Conservation (phyloP, 2,329 filamentous ascomycete species). For the Aspergillus fischeri region DNA sequence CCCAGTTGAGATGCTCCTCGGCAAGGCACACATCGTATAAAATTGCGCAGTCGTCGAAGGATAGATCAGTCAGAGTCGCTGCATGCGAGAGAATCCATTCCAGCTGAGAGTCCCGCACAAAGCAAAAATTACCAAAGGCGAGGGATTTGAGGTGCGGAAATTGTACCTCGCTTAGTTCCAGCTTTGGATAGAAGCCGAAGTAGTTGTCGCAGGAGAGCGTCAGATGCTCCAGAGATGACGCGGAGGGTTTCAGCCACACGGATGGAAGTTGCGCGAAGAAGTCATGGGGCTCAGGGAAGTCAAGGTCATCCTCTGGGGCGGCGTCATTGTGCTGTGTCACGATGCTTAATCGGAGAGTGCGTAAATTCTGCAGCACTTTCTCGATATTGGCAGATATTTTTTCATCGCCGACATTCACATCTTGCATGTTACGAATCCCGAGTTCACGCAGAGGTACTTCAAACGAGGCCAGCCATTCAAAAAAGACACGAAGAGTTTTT, state of each 20-base stretch:
- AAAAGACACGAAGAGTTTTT: not conserved
- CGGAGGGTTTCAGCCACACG: slow-evolving; percentile 8
- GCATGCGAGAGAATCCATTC: slow-evolving; percentile 44
- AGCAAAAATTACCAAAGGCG: slow-evolving; percentile 39
- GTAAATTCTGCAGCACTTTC: not conserved
- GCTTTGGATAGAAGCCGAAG: slow-evolving; percentile 40
- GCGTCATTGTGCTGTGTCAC: not conserved
- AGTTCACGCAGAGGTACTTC: not conserved
- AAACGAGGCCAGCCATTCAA: not conserved
- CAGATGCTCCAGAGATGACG: slow-evolving; percentile 28
- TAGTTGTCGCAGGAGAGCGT: slow-evolving; percentile 36
- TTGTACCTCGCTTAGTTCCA: slow-evolving; percentile 30
- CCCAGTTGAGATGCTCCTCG: slow-evolving; percentile 28
- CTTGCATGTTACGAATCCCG: not conserved
- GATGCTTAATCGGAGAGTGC: not conserved
- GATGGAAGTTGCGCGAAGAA: not conserved
- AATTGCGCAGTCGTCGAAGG: slow-evolving; percentile 44
- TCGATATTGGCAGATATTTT: not conserved
- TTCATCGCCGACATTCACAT: not conserved
- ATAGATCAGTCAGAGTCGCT: slow-evolving; percentile 37
- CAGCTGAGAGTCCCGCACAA: slow-evolving; percentile 45
- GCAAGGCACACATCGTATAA: slow-evolving; percentile 8
- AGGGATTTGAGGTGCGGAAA: slow-evolving; percentile 42
- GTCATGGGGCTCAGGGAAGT: not conserved
- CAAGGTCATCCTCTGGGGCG: not conserved